Conservation (phyloP, 306 rosid genomes). For the Medicago lupulina region DNA sequence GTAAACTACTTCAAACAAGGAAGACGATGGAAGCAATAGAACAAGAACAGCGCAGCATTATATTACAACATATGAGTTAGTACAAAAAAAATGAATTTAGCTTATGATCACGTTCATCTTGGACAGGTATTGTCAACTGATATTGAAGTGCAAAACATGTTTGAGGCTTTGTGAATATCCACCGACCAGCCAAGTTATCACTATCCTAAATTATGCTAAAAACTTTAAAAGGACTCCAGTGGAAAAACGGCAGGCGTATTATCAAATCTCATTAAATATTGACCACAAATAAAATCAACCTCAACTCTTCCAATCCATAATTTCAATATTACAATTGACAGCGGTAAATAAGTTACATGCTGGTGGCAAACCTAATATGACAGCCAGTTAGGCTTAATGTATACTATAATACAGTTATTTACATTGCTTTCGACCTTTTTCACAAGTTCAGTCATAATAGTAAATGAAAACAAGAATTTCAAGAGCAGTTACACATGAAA, state of each 20-base stretch:
- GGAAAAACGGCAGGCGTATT: no score
- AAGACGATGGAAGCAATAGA: not conserved
- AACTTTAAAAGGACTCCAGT: no score
- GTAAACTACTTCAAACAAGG: not conserved
- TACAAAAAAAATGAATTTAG: not conserved
- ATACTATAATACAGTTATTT: constrained; percentile 36
- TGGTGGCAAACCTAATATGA: constrained; percentile 37
- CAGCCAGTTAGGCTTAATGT: constrained; percentile 41
- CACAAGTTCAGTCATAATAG: constrained; percentile 42
- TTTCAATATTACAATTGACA: constrained; percentile 38
- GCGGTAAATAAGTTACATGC: constrained; percentile 27
- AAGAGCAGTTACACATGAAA: constrained; percentile 39
- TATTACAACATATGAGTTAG: not conserved
- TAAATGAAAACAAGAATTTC: constrained; percentile 43
- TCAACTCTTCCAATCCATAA: constrained; percentile 20
- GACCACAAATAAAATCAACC: constrained; percentile 13
- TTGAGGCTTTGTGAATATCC: not conserved
- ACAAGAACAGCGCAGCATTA: not conserved
- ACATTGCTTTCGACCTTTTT: constrained; percentile 47
- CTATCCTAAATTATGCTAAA: no score
- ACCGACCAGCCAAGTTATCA: not conserved
- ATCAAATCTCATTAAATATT: no score
- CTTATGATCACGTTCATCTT: not conserved
- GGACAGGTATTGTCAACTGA: not conserved
- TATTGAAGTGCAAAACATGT: not conserved